Percentiles rank a stretch among this genome's conserved stretches.
phyloP scores from a whole-genome alignment of 2,329 filamentous ascomycete genomes.

The Neofusicoccum cordaticola region DNA sequence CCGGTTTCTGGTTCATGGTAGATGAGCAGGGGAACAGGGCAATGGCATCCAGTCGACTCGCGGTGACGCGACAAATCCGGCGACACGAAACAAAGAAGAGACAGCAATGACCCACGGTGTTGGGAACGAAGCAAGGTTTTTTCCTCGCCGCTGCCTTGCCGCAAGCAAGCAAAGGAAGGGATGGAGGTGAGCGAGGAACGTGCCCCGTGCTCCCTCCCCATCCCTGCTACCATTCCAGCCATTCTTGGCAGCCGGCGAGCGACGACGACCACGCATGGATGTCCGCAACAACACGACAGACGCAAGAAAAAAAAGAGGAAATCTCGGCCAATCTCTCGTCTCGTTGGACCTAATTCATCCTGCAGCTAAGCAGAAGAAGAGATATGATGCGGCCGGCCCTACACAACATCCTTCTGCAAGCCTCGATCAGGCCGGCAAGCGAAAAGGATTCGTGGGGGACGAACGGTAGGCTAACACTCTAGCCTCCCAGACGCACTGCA shows the following conservation, averaged over 20 bases:
- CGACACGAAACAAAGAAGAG: conserved; percentile 1
- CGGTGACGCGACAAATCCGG: neutral
- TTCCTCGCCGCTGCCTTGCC: neutral
- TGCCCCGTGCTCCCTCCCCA: neutral
- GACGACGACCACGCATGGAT: no score
- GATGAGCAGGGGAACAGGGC: neutral
- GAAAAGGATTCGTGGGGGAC: no score
- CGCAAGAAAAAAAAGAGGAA: no score
- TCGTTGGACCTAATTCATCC: no score
- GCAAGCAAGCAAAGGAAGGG: neutral
- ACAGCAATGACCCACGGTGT: neutral
- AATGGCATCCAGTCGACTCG: neutral
- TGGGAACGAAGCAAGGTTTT: conserved; percentile 1
- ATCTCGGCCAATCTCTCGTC: no score
- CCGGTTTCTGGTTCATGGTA: neutral
- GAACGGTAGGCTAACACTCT: no score
- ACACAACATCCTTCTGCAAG: no score
- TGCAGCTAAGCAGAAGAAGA: no score
- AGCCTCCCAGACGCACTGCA: no score
- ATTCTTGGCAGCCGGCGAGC: neutral
- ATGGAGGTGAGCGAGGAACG: neutral
- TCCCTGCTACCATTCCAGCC: neutral
- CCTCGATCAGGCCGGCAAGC: no score
- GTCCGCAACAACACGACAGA: no score
- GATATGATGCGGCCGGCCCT: no score